Percentiles rank a stretch among this genome's conserved stretches.
These are phyloP conservation scores for Quercus gilva DNA, from an alignment of 306 rosid species.

Conservation along the genomic window DNA sequence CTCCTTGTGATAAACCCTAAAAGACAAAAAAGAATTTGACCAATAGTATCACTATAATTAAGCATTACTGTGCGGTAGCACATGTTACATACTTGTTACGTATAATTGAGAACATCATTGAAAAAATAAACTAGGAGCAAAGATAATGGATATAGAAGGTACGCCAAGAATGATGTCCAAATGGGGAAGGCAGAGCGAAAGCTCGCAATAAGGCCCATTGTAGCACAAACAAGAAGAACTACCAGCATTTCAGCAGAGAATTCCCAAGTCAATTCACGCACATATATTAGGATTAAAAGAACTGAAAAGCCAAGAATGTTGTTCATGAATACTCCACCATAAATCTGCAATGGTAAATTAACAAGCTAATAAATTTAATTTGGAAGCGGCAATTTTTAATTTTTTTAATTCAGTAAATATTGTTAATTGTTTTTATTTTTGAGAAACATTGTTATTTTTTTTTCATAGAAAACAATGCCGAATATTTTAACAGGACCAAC, in stretches of 20 bases:
- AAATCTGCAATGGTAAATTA: slow-evolving; percentile 44
- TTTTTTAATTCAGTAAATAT: too few species aligned
- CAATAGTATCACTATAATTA: too few species aligned
- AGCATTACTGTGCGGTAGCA: too few species aligned
- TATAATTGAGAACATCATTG: slow-evolving; percentile 35
- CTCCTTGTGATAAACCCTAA: too few species aligned
- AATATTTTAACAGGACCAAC: too few species aligned
- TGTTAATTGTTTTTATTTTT: too few species aligned
- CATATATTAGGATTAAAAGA: slow-evolving; percentile 46
- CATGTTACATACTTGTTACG: neutral
- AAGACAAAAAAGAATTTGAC: too few species aligned
- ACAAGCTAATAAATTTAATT: neutral
- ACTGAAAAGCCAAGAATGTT: slow-evolving; percentile 59
- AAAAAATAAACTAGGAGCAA: slow-evolving; percentile 46
- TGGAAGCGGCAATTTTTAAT: neutral
- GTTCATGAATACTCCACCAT: slow-evolving; percentile 74
- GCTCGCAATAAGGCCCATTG: slow-evolving; percentile 42
- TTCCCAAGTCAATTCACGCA: slow-evolving; percentile 52
- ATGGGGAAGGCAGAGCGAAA: slow-evolving; percentile 41
- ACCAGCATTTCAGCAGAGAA: slow-evolving; percentile 61
- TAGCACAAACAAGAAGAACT: slow-evolving; percentile 48
- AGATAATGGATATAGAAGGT: slow-evolving; percentile 43
- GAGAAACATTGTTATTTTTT: too few species aligned
- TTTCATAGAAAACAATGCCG: too few species aligned
- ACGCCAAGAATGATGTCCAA: slow-evolving; percentile 53